Percentiles rank a stretch among this genome's conserved stretches.
Conservation (phyloP, 345 rosid species). For the Camelina sativa region DNA sequence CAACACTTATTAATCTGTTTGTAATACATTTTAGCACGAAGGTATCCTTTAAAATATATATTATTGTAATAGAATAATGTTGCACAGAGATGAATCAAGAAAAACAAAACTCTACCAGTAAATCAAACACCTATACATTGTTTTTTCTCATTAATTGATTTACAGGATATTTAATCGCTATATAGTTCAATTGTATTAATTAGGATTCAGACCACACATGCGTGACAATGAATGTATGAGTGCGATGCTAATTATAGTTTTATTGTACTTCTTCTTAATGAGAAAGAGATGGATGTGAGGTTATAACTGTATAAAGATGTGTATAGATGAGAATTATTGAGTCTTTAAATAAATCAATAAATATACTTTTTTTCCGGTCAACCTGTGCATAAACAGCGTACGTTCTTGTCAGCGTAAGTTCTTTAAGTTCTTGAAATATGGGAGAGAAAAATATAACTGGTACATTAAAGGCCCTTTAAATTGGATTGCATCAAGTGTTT, state of each 20-base stretch:
- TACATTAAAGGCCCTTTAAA: slow-evolving; percentile 10
- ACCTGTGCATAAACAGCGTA: slow-evolving; percentile 44
- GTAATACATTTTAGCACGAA: background rate
- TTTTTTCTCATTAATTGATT: background rate
- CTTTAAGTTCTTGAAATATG: slow-evolving; percentile 33
- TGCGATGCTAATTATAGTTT: slow-evolving; percentile 12
- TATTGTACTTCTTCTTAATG: background rate
- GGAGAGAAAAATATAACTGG: background rate
- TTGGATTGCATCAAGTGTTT: slow-evolving; percentile 24
- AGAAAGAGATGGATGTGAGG: slow-evolving; percentile 4
- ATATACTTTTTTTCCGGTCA: slow-evolving; percentile 34
- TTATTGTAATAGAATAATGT: no score
- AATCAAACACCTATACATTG: background rate
- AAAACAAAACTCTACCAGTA: background rate
- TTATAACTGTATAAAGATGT: background rate
- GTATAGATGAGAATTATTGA: slow-evolving; percentile 17
- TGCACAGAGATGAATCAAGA: background rate
- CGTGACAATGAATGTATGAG: slow-evolving; percentile 19
- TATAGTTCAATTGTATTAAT: background rate
- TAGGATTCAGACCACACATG: slow-evolving; percentile 15
- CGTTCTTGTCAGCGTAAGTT: slow-evolving; percentile 46
- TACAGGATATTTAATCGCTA: background rate
- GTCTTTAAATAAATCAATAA: slow-evolving; percentile 21
- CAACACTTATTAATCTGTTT: background rate
- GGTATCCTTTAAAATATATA: background rate